These are phyloP conservation scores for Ceratobasidium sp. DNA, from an alignment of 1,284 basidiomycete genomes.

Conservation along the genomic window DNA sequence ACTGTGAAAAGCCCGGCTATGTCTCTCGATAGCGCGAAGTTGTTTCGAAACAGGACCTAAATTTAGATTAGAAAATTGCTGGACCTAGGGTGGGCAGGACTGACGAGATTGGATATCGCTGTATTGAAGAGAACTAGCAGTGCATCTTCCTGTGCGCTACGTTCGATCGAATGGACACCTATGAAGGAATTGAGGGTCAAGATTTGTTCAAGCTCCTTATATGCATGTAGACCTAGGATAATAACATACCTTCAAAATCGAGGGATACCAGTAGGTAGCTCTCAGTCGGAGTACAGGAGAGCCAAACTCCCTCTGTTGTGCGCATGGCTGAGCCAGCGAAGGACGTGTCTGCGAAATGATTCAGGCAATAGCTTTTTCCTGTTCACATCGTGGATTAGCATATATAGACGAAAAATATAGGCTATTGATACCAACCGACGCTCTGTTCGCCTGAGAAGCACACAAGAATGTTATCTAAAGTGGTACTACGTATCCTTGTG, in stretches of 20 bases:
- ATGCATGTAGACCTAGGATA: too few species aligned
- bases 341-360: constrained; percentile 73
- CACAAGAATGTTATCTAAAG: too few species aligned
- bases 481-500: too few species aligned
- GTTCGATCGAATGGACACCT: constrained; percentile 75
- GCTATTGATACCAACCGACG: constrained; percentile 64
- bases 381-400: not conserved
- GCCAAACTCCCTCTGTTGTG: constrained; percentile 73
- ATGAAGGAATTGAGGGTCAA: not conserved
- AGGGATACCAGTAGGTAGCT: constrained; percentile 69
- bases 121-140: constrained; percentile 74
- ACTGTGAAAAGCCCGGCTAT: constrained; percentile 67
- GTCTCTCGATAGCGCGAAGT: constrained; percentile 49
- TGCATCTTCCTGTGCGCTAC: constrained; percentile 73
- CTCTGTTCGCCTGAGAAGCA: constrained; percentile 66
- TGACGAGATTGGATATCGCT: constrained; percentile 70
- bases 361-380: constrained; percentile 64
- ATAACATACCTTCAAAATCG: constrained; percentile 78
- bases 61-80: not conserved
- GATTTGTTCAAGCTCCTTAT: not conserved
- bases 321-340: constrained; percentile 77
- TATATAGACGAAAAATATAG: not conserved
- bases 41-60: constrained; percentile 64
- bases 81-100: not conserved
- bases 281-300: constrained; percentile 71